Base-by-base conservation (phyloP, 1,284 basidiomycete genomes). In the Naganishia liquefaciens region DNA sequence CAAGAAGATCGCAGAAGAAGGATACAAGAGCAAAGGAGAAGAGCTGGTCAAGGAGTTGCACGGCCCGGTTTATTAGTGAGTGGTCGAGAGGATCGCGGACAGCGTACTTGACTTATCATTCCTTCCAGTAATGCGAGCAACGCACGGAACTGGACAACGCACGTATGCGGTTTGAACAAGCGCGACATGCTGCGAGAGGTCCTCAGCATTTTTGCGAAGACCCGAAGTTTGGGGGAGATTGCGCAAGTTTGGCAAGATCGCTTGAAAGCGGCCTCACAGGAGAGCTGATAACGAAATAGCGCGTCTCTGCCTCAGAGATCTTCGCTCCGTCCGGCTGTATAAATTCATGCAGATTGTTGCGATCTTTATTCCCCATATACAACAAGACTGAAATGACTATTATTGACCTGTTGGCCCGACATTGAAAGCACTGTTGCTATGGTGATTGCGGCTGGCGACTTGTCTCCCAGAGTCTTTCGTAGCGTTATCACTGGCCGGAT, bases 11-110 rank as follows among this genome's bases (percentile, higher is more conserved):
- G 90, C 87, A 40, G 89, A 94, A 70, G 91, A 93, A 75, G 90
- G 88, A 0, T 91, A 92, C 76, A 81, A 85, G 67, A 87, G 81
- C 33, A 91, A 92, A 73, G 92, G 87, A 10, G 91, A 93, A 75
- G 93, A 95, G 76, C 77, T 97, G 61, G 84, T 93, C 54, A 87
- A 84, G 74, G 93, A 94, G 68, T 81, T 96, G 43, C 87, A 90
- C 72, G 93, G 93, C 9, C 92, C 92, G 0, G 79, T 92, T 51
- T 93, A 90, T 77, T 88, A 87, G 90, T 90, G 70, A 62, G 86
- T 82, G 6, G 11, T 49, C 37, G 9, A 49, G 1, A 10, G 55
- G 5, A 17, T 10, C 3, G 11, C 5, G 13, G 64, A 61, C 19
- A 49, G 66, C 2, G 37, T 51, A 37, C 33, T 2, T 40, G 54